Base-by-base conservation (phyloP, 176 grass and related monocot species). In the Tillandsia fasciculata region DNA sequence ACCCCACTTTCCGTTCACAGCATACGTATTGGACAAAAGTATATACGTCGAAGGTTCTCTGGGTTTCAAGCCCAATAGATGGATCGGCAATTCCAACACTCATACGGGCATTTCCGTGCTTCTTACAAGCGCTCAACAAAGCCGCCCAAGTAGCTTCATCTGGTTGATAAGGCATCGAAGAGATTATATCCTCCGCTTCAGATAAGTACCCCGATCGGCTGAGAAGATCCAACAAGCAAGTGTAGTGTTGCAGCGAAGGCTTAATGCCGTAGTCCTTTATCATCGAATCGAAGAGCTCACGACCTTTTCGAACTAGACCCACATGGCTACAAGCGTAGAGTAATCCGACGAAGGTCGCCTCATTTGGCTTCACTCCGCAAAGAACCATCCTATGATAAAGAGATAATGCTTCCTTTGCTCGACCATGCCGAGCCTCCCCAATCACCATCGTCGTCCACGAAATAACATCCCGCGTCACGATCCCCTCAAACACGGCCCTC, bases 271-370 rank as follows among this genome's bases (percentile, higher is more conserved):
- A 85, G 18, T 82, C 89, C 50, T 22, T 51, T 52, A 74, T 81
- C 80, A 90, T 89, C 23, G 84, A 92, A 64, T 97, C 65, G 78
- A 97, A 97, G 26, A 97, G 12, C 33, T 80, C 76, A 6, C 77
- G 79, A 0, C 94, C 94, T 73, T 87, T 86, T 67, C 92, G 84
- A 85, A 97, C 84, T 70, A 90, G 77, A 77, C 94, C 84, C 20
- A 82, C 86, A 51, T 92, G 94, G 78, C 93, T 97, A 74, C 93
- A 97, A 74, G 89, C 89, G 57, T 97, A 97, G 10, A 97, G 83
- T 63, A 97, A 74, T 28, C 89, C 94, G 1, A 85, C 79, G 75
- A 97, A 97, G 51, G 94, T 92, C 69, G 90, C 86, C 68, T 83
- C 86, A 65, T 97, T 97, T 14, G 94, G 94, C 56, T 87, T 85